Evolutionary conservation across 2,329 filamentous ascomycete genomes (phyloP).

Genomic region (Emergomyces africanus): DNA sequence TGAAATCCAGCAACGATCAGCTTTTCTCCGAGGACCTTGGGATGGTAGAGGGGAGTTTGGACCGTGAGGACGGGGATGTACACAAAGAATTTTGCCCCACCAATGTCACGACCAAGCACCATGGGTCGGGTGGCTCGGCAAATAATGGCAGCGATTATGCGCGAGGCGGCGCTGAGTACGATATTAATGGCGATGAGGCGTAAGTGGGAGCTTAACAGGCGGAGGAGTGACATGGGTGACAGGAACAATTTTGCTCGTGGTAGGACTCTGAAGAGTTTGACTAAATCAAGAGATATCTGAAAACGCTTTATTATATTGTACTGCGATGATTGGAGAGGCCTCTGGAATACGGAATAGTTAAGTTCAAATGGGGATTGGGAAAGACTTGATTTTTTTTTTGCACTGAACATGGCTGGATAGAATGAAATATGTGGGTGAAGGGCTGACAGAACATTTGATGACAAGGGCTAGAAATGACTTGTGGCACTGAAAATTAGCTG

Average conservation of each 20-base stretch:
- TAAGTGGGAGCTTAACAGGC: background rate
- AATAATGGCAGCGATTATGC: background rate
- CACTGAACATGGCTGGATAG: background rate
- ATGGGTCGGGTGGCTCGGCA: background rate
- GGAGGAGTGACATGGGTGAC: no score
- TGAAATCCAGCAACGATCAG: slow-evolving; percentile 5
- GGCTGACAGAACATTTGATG: background rate
- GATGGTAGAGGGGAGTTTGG: background rate
- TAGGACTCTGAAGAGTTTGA: background rate
- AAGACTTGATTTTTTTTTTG: background rate
- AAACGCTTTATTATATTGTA: background rate
- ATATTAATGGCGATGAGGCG: background rate
- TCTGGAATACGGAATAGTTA: background rate
- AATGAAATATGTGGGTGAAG: background rate
- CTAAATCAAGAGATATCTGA: background rate
- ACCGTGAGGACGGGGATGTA: slow-evolving; percentile 1
- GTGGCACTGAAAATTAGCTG: background rate
- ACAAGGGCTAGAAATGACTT: background rate
- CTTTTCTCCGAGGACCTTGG: slow-evolving; percentile 2
- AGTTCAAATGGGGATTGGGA: background rate
- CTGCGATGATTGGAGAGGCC: background rate
- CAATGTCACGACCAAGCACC: background rate
- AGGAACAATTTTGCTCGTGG: background rate
- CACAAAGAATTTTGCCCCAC: slow-evolving; percentile 8
- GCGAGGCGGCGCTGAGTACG: background rate